Percentiles rank a stretch among this genome's conserved stretches.
phyloP scores from a whole-genome alignment of 2,329 filamentous ascomycete genomes.

The Beauveria brongniartii region DNA sequence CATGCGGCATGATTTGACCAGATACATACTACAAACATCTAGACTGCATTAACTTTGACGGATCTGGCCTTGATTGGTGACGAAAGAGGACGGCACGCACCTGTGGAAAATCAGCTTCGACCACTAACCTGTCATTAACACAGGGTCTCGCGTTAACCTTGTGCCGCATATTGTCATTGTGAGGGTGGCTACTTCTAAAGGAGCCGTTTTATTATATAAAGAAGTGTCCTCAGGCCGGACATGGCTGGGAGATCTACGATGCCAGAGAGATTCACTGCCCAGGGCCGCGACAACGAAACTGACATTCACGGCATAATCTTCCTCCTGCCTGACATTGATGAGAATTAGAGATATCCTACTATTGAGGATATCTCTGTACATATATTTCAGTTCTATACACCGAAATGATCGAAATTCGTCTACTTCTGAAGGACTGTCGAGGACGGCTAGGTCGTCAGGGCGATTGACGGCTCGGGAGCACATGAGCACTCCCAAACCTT shows the following conservation, averaged over 20 bases:
- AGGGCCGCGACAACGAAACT: slow-evolving; percentile 20
- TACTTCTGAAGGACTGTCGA: slow-evolving; percentile 17
- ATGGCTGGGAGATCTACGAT: background rate
- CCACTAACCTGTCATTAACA: slow-evolving; percentile 18
- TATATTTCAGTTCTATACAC: slow-evolving; percentile 16
- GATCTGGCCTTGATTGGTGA: slow-evolving; percentile 18
- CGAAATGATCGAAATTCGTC: slow-evolving; percentile 15
- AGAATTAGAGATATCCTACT: slow-evolving; percentile 18
- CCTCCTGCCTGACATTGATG: slow-evolving; percentile 18
- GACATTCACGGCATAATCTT: slow-evolving; percentile 21
- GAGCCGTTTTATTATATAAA: slow-evolving; percentile 14
- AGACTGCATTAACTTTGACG: slow-evolving; percentile 18
- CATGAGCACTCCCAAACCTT: slow-evolving; percentile 22
- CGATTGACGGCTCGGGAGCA: slow-evolving; percentile 25
- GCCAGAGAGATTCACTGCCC: background rate
- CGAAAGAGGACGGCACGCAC: slow-evolving; percentile 21
- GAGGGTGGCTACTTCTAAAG: slow-evolving; percentile 12
- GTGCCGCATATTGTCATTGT: slow-evolving; percentile 15
- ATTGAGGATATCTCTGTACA: slow-evolving; percentile 23
- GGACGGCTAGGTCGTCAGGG: slow-evolving; percentile 21
- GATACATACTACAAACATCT: slow-evolving; percentile 21
- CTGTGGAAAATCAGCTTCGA: slow-evolving; percentile 14
- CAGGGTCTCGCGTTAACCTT: slow-evolving; percentile 20
- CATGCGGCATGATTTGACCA: slow-evolving; percentile 15
- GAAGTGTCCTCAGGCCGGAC: background rate